Evolutionary conservation across 139 green algal species (phyloP).

Genomic region (Microglena sp.): DNA sequence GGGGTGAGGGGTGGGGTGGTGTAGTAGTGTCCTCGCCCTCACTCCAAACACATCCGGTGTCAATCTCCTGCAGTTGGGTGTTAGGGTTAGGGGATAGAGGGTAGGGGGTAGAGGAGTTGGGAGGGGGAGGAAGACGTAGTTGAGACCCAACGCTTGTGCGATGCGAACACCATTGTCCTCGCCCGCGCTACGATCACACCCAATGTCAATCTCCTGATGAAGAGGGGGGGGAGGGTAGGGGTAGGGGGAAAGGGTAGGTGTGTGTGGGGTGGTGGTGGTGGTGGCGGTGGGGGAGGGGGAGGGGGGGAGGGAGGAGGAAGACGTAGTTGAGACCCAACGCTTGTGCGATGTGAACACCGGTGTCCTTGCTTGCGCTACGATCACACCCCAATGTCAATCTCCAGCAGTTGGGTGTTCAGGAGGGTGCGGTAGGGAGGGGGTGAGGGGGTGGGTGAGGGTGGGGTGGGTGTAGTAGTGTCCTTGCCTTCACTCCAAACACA

Average conservation of each 20-base stretch:
- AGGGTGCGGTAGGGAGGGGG: no score
- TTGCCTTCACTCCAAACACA: no score
- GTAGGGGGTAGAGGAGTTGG: not conserved
- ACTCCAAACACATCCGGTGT: conserved; percentile 2
- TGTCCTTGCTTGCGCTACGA: conserved; percentile 39
- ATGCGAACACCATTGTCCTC: conserved; percentile 50
- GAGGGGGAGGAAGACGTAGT: conserved; percentile 15
- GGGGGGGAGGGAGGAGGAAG: no score
- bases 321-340: conserved; percentile 56
- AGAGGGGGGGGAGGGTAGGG: not conserved
- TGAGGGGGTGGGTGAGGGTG: no score
- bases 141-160: conserved; percentile 51
- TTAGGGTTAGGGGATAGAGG: not conserved
- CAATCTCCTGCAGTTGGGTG: conserved; percentile 8
- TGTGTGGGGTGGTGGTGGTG: no score
- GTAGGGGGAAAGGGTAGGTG: no score
- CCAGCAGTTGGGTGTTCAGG: conserved; percentile 1
- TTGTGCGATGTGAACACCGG: conserved; percentile 53
- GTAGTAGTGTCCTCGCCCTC: no score
- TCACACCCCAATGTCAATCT: conserved; percentile 30
- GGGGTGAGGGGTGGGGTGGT: no score
- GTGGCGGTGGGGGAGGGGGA: no score
- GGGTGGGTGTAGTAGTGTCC: no score
- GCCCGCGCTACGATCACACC: conserved; percentile 42
- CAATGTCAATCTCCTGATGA: conserved; percentile 14